A percentile compares a stretch with the other conserved stretches of the same genome.
Conservation (phyloP, 225 moss, liverwort and hornwort species). For the Ulota crispa region DNA sequence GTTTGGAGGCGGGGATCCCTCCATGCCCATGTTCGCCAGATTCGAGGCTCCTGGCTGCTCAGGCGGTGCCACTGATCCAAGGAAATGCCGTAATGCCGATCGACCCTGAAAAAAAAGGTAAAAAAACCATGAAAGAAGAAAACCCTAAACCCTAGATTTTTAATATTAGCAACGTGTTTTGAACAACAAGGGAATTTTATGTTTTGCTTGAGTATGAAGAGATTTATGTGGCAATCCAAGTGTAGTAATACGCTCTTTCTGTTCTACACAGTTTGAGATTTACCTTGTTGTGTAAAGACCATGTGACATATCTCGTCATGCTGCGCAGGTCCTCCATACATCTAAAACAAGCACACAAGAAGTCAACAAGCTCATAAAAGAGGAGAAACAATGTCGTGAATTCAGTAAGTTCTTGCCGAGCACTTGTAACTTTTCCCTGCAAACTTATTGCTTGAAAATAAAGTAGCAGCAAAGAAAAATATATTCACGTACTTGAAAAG, state of each 20-base stretch:
- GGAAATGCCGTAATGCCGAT: conserved; percentile 77
- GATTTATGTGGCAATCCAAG: not conserved
- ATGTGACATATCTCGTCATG: conserved; percentile 96
- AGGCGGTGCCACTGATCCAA: conserved; percentile 63
- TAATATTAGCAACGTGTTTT: too few species aligned
- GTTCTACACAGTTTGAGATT: not conserved
- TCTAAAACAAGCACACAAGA: conserved; percentile 41
- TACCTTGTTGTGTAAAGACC: conserved; percentile 99
- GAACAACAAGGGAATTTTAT: not conserved
- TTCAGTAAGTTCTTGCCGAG: not conserved
- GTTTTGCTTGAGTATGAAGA: not conserved
- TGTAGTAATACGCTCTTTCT: not conserved
- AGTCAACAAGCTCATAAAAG: not conserved
- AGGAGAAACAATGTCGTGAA: not conserved
- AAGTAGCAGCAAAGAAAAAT: not conserved
- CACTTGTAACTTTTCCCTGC: not conserved
- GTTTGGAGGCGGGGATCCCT: conserved; percentile 45
- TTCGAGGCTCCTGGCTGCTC: conserved; percentile 59
- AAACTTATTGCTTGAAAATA: not conserved
- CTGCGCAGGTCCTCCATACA: conserved; percentile 97
- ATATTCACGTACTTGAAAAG: conserved; percentile 67
- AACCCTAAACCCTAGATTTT: not conserved
- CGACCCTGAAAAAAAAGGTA: conserved; percentile 52
- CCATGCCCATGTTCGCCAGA: conserved; percentile 38
- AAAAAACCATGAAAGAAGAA: not conserved